Evolutionary conservation across 108 stramenopile species (phyloP).

Genomic region (Cyclotella distinguenda): DNA sequence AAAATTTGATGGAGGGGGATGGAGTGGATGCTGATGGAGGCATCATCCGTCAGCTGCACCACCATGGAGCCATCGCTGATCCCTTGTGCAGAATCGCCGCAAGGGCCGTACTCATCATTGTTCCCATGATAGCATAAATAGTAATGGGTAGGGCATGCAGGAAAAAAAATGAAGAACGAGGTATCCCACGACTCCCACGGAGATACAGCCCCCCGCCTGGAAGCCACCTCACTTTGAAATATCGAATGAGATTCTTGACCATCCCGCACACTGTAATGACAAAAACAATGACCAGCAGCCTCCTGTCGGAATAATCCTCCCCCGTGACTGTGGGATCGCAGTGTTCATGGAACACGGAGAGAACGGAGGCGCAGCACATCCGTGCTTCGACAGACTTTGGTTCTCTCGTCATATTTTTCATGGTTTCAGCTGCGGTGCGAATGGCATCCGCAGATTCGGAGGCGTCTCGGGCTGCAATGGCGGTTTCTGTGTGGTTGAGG

Average conservation of each 20-base stretch:
- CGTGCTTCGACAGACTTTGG: conserved; percentile 74
- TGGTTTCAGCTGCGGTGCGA: conserved; percentile 50
- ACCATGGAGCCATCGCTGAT: conserved; percentile 38
- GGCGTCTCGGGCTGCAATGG: conserved; percentile 51
- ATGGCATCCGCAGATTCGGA: conserved; percentile 64
- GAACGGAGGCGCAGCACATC: conserved; percentile 84
- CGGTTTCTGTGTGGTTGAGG: conserved; percentile 25
- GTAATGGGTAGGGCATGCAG: conserved; percentile 76
- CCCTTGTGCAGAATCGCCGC: conserved; percentile 78
- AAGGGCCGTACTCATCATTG: conserved; percentile 70
- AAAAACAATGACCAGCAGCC: conserved; percentile 76
- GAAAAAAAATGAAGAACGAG: conserved; percentile 64
- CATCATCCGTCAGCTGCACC: too few species aligned
- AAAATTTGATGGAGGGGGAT: too few species aligned
- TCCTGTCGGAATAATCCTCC: conserved; percentile 73
- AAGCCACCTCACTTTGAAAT: conserved; percentile 82
- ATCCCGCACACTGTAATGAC: conserved; percentile 85
- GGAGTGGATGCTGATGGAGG: too few species aligned
- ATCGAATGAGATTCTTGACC: conserved; percentile 84
- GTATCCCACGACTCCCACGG: conserved; percentile 81
- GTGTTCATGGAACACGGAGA: conserved; percentile 84
- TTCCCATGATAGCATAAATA: conserved; percentile 79
- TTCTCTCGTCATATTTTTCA: conserved; percentile 68
- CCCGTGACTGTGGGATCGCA: conserved; percentile 73
- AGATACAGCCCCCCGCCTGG: conserved; percentile 87